phyloP scores from a whole-genome alignment of 768 basidiomycete species.

The Lentinus brumalis region DNA sequence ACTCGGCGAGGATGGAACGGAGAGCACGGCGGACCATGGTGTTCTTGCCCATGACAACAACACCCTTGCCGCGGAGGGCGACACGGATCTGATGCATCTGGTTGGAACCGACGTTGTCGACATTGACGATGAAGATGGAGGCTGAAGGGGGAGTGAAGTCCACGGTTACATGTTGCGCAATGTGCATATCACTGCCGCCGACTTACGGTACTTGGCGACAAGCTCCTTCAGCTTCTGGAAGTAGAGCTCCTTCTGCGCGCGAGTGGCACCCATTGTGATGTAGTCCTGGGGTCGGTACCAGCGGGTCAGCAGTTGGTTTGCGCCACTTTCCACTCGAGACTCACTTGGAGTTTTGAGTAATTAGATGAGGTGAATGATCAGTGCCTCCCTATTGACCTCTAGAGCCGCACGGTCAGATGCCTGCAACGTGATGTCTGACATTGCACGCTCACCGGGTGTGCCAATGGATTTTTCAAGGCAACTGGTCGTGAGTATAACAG shows the following conservation, averaged over 20 bases:
- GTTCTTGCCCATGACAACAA: constrained; percentile 99
- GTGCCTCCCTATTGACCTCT: constrained; percentile 97
- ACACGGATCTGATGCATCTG: constrained; percentile 99
- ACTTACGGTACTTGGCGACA: constrained; percentile 85
- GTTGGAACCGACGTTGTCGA: constrained; percentile 99
- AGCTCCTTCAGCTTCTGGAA: constrained; percentile 94
- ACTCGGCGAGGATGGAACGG: constrained; percentile 85
- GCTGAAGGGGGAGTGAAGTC: constrained; percentile 46
- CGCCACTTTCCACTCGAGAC: not conserved
- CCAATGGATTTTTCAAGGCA: constrained; percentile 97
- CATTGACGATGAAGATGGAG: constrained; percentile 98
- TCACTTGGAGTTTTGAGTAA: constrained; percentile 11
- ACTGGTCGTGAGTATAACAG: constrained; percentile 31
- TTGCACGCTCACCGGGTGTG: constrained; percentile 65
- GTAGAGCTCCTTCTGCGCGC: constrained; percentile 88
- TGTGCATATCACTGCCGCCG: not conserved
- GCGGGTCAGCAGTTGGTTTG: too few relatives aligned
- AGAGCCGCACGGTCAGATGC: constrained; percentile 22
- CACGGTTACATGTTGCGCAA: constrained; percentile 2
- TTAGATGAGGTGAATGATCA: constrained; percentile 30
- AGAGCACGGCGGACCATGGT: constrained; percentile 99
- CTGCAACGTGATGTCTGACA: not conserved
- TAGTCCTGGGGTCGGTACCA: constrained; percentile 2
- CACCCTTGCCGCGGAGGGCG: constrained; percentile 92
- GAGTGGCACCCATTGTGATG: constrained; percentile 84